Evolutionary conservation across 495 filamentous ascomycete species (phyloP).

Genomic region (Podospora australis): DNA sequence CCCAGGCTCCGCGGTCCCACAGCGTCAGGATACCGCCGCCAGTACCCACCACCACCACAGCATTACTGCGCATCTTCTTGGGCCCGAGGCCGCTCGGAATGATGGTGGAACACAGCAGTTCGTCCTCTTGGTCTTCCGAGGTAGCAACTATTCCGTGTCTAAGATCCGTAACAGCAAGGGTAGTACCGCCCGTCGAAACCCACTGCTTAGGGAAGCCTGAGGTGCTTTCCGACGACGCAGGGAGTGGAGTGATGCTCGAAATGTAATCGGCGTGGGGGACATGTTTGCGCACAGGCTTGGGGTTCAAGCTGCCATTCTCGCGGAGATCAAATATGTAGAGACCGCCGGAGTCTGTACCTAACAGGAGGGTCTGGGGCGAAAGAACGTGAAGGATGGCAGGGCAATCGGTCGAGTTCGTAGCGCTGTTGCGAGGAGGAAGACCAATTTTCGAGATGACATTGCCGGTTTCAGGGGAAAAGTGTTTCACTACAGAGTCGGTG

Average conservation of each 20-base stretch:
- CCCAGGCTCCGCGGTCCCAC: conserved; percentile 92
- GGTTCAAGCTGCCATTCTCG: conserved; percentile 50
- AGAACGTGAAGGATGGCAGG: conserved; percentile 74
- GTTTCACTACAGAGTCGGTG: conserved; percentile 84
- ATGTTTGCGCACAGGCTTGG: conserved; percentile 67
- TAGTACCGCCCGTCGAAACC: conserved; percentile 85
- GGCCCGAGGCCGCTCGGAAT: conserved; percentile 58
- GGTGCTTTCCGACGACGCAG: conserved; percentile 66
- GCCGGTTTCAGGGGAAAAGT: conserved; percentile 72
- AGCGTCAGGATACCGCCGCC: conserved; percentile 75
- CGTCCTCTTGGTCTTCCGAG: conserved; percentile 91
- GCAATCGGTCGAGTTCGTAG: conserved; percentile 46
- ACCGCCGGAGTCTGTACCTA: conserved; percentile 83
- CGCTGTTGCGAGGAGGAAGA: conserved; percentile 43
- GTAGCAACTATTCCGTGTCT: conserved; percentile 72
- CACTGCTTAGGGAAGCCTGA: conserved; percentile 87
- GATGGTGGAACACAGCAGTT: conserved; percentile 71
- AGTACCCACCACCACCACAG: conserved; percentile 74
- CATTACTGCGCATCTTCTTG: conserved; percentile 56
- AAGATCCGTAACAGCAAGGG: conserved; percentile 81
- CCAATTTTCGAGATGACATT: conserved; percentile 69
- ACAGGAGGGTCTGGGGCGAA: conserved; percentile 78
- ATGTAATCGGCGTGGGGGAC: conserved; percentile 90
- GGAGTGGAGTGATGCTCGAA: conserved; percentile 79
- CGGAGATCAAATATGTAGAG: conserved; percentile 90